Conservation (phyloP, 1,139 yeast genomes). For the Scheffersomyces insectosa region DNA sequence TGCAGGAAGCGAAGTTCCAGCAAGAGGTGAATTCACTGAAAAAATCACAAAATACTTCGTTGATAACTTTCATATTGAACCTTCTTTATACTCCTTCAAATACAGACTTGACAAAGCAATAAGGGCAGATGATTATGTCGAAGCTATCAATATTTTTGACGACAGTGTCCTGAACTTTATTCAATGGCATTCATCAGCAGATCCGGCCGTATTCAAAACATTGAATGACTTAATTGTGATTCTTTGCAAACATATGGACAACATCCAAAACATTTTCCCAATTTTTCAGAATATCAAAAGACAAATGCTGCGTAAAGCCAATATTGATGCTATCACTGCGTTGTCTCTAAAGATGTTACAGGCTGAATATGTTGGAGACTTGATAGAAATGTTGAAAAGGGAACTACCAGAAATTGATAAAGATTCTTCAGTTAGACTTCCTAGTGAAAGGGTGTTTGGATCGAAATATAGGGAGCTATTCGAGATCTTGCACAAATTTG, state of each 20-base stretch:
- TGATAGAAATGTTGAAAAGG: slow-evolving; percentile 56
- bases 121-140: slow-evolving; percentile 14
- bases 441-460: slow-evolving; percentile 28
- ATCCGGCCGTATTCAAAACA: slow-evolving; percentile 31
- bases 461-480: slow-evolving; percentile 32
- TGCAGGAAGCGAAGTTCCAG: slow-evolving; percentile 15
- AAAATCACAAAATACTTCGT: slow-evolving; percentile 15
- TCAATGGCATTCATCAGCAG: slow-evolving; percentile 33
- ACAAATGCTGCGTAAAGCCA: slow-evolving; percentile 32
- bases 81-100: slow-evolving; percentile 28
- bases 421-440: slow-evolving; percentile 30
- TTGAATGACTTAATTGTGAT: slow-evolving; percentile 34
- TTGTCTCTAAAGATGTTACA: slow-evolving; percentile 49
- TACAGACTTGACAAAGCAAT: slow-evolving; percentile 33
- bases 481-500: slow-evolving; percentile 47
- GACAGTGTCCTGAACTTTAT: slow-evolving; percentile 26
- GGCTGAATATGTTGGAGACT: slow-evolving; percentile 55
- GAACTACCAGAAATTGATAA: slow-evolving; percentile 56
- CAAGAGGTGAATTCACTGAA: slow-evolving; percentile 21
- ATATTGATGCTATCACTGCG: slow-evolving; percentile 46
- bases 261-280: slow-evolving; percentile 29
- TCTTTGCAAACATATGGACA: slow-evolving; percentile 18
- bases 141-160: slow-evolving; percentile 34
- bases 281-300: slow-evolving; percentile 39
- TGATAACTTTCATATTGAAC: slow-evolving; percentile 14